Evolutionary conservation across 495 filamentous ascomycete genomes (phyloP), one percentile per base, ranked within the genome.

Genomic region (Aspergillus homomorphus): DNA sequence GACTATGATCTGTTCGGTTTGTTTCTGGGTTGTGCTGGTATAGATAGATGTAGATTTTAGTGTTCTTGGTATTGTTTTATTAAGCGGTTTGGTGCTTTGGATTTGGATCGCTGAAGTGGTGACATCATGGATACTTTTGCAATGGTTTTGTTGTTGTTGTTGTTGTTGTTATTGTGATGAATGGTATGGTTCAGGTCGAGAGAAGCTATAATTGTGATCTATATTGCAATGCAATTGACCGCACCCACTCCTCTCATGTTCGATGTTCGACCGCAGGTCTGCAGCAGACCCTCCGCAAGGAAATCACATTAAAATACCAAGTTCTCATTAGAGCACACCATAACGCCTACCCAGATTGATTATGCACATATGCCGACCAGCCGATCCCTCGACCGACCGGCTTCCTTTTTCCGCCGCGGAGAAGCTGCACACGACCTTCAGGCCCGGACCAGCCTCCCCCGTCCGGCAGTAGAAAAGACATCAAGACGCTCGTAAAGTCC

Each of bases 321-420:
- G 24, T 51, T 28, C 48, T 51, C 24, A 28, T 50, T 18, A 51
- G 12, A 48, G 45, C 48, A 51, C 48, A 30, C 48, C 48, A 24
- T 16, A 51, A 51, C 48, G 48, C 48, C 48, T 51, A 30, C 48
- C 48, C 48, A 51, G 48, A 51, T 26, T 51, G 28, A 51, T 51
- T 51, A 51, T 51, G 48, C 48, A 51, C 48, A 51, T 51, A 51
- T 30, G 24, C 48, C 48, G 28, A 23, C 30, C 15, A 23, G n/a
- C 24, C 16, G n/a, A n/a, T 18, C 15, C 4, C 48, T 50, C 19
- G 46, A 38, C 33, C 33, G 33, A 38, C 33, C 33, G 12, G 33
- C 33, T 14, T 9, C 12, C 33, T 9, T 38, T 38, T 38, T 38
- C 33, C 33, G 15, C 33, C 33, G 33, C 33, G 33, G 33, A 38